A percentile compares a stretch with the other conserved stretches of the same genome.
Conservation (phyloP, 2,329 filamentous ascomycete genomes). For the Hypomyces rosellus region DNA sequence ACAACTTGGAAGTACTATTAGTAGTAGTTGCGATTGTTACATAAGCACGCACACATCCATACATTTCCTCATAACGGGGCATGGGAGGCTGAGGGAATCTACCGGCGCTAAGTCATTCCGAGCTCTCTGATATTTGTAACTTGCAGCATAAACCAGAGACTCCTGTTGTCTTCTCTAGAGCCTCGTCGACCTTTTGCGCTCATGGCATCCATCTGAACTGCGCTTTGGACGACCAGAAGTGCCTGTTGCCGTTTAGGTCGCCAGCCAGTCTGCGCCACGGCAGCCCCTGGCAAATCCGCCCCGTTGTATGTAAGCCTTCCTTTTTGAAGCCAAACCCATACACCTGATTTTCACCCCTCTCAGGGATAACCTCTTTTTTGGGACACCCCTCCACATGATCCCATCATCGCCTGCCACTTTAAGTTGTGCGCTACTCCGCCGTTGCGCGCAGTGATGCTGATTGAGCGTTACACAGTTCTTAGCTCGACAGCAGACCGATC, state of each 20-base stretch:
- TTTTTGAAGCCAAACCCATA: constrained; percentile 9
- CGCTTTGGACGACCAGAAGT: constrained; percentile 8
- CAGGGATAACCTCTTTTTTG: constrained; percentile 9
- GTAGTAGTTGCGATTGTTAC: constrained; percentile 4
- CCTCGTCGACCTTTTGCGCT: constrained; percentile 11
- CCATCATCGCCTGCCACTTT: constrained; percentile 4
- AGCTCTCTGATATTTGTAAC: constrained; percentile 15
- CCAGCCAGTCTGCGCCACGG: constrained; percentile 7
- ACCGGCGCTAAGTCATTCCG: constrained; percentile 19
- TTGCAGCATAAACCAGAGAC: constrained; percentile 3
- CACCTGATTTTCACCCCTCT: constrained; percentile 9
- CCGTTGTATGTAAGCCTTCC: constrained; percentile 12
- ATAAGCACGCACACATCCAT: constrained; percentile 14
- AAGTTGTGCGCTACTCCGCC: not conserved
- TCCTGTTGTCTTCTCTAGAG: constrained; percentile 9
- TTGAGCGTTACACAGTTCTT: not conserved
- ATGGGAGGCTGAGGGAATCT: constrained; percentile 15
- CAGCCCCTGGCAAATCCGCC: constrained; percentile 5
- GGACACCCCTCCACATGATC: constrained; percentile 12
- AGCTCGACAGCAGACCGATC: constrained; percentile 5
- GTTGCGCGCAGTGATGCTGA: constrained; percentile 5
- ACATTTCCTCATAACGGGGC: constrained; percentile 13
- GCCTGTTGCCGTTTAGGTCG: constrained; percentile 1
- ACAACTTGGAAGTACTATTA: no score
- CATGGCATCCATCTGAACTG: constrained; percentile 17